These are phyloP conservation scores for Firmiana major DNA, from an alignment of 345 rosid genomes.

Conservation along the genomic window DNA sequence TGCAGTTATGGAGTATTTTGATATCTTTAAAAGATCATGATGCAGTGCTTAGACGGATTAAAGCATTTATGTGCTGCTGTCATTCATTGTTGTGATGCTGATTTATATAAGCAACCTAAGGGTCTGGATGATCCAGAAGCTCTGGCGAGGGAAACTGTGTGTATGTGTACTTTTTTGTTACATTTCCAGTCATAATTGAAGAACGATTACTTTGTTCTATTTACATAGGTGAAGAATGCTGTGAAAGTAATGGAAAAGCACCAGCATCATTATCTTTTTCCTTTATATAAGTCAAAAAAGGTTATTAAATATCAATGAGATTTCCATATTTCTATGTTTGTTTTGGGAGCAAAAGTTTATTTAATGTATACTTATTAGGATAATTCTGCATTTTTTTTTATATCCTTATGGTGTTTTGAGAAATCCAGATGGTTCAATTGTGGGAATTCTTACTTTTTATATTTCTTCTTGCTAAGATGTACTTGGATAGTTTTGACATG, in stretches of 20 bases:
- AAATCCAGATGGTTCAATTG: background rate
- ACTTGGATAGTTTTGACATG: background rate
- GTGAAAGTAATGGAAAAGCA: background rate
- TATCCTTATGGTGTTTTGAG: background rate
- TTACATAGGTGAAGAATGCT: background rate
- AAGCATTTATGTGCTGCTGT: slow-evolving; percentile 52
- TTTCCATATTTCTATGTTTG: background rate
- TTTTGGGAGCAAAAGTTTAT: background rate
- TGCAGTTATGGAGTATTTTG: slow-evolving; percentile 70
- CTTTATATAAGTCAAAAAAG: background rate
- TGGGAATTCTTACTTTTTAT: background rate
- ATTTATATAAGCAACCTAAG: slow-evolving; percentile 53
- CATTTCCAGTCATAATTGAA: background rate
- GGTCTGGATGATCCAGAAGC: slow-evolving; percentile 75
- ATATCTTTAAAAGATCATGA: slow-evolving; percentile 56
- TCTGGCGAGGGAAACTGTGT: slow-evolving; percentile 82
- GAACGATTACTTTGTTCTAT: background rate
- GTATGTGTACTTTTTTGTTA: slow-evolving; percentile 38
- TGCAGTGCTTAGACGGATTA: slow-evolving; percentile 72
- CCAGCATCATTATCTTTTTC: background rate
- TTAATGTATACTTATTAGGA: background rate
- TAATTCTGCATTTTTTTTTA: background rate
- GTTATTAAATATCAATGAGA: background rate
- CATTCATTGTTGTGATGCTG: slow-evolving; percentile 60
- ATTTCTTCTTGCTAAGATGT: background rate